Base-by-base conservation (phyloP, 2,329 filamentous ascomycete genomes). In the Cytospora paraplurivora region DNA sequence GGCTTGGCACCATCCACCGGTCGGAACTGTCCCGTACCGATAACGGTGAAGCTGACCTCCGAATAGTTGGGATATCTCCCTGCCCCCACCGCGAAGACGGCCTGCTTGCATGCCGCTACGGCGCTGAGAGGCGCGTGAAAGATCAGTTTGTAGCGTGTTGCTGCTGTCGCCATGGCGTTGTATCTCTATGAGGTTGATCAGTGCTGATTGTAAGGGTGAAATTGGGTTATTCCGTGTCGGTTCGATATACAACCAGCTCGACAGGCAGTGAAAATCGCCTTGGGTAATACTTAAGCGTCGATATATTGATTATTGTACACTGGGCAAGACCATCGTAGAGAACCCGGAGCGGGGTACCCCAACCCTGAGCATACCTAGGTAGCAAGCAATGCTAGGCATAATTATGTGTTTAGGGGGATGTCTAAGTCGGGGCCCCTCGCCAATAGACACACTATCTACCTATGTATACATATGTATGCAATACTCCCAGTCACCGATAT, bases 21-120 rank as follows among this genome's bases (percentile, higher is more conserved):
- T 0, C 85, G 82, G 73, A 91, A 92, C 70, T 91, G 88, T 0
- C 87, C 87, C 0, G 77, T 85, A 5, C 88, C 89, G 4, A 74
- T 67, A 0, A 76, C 73, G 3, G 76, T 76, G 77, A 78, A 87
- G 72, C 80, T 81, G 71, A 78, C 82, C 68, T 87, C 82, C 32
- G 81, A 83, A 70, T 86, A 86, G 68, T 79, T 79, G 0, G 82
- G 80, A 62, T 82, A 83, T 12, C 78, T 75, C 33, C 85, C 84
- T 2, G 83, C 84, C n/a, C 84, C 84, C 17, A 82, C 81, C n/a
- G 76, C 76, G 71, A 87, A 86, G 68, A 87, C 76, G 64, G 84
- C 84, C 0, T 74, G 63, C 71, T 87, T 87, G 72, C 81, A 83
- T 13, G 76, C 75, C n/a, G 75, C 75, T n/a, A 82, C 74, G 21